Evolutionary conservation across 1,139 yeast species (phyloP).

Genomic region (Blastobotrys petasosporus): DNA sequence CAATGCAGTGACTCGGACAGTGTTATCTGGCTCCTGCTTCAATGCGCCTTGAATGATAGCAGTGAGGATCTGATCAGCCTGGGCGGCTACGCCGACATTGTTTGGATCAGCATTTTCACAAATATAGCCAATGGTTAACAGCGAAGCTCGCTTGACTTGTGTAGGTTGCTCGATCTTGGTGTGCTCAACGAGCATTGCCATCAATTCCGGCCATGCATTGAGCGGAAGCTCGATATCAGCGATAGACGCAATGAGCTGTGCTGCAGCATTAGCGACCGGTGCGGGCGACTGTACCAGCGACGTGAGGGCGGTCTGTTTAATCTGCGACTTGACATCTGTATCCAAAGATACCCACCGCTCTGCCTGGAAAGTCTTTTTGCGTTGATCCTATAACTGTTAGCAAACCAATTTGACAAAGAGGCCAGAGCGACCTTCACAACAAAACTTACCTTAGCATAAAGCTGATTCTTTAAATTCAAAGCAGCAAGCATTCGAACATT

Average conservation of each 20-base stretch:
- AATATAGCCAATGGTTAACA: conserved; percentile 87
- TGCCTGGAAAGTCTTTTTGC: conserved; percentile 27
- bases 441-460: conserved; percentile 53
- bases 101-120: conserved; percentile 91
- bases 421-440: too few species aligned
- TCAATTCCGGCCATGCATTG: conserved; percentile 81
- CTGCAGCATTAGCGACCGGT: conserved; percentile 81
- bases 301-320: conserved; percentile 55
- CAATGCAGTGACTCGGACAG: conserved; percentile 83
- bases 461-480: conserved; percentile 76
- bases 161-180: conserved; percentile 74
- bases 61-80: conserved; percentile 86
- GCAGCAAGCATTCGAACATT: conserved; percentile 95
- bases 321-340: conserved; percentile 48
- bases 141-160: conserved; percentile 76
- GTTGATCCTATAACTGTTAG: conserved; percentile 21
- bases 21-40: conserved; percentile 62
- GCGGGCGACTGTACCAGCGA: conserved; percentile 64
- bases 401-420: too few species aligned
- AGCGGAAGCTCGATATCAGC: conserved; percentile 92
- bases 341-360: conserved; percentile 59
- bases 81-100: conserved; percentile 71
- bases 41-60: conserved; percentile 97
- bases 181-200: conserved; percentile 75
- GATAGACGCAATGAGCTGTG: conserved; percentile 92